phyloP scores from a whole-genome alignment of 2,329 filamentous ascomycete species.

The Coniochaeta ligniaria region DNA sequence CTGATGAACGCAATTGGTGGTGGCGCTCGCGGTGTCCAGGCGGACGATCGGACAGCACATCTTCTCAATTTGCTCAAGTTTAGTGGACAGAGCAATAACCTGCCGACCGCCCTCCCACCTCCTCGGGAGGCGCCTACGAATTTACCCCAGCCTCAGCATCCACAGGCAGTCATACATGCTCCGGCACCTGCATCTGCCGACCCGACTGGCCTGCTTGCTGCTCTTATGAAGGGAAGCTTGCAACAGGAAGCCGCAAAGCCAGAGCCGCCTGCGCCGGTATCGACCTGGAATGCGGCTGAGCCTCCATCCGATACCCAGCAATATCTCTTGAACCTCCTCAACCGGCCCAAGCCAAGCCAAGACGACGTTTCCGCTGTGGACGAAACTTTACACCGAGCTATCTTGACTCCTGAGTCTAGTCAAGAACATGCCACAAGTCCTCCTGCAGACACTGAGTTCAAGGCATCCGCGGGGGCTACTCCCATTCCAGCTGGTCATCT shows the following conservation, averaged over 20 bases:
- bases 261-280: constrained; percentile 19
- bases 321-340: constrained; percentile 79
- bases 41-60: constrained; percentile 43
- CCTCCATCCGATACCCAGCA: constrained; percentile 69
- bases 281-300: constrained; percentile 38
- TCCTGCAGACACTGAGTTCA: constrained; percentile 22
- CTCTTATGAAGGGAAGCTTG: constrained; percentile 51
- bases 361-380: constrained; percentile 33
- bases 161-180: constrained; percentile 38
- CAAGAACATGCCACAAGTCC: not conserved
- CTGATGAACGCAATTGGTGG: constrained; percentile 44
- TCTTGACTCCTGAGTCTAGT: constrained; percentile 32
- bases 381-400: constrained; percentile 34
- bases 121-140: constrained; percentile 15
- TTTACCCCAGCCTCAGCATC: constrained; percentile 13
- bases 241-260: constrained; percentile 36
- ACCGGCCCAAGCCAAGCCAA: constrained; percentile 64
- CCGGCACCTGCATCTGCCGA: constrained; percentile 50
- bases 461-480: constrained; percentile 12
- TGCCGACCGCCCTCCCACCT: constrained; percentile 12
- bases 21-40: constrained; percentile 15
- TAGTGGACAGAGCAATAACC: constrained; percentile 28
- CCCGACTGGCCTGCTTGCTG: constrained; percentile 50
- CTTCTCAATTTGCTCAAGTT: constrained; percentile 58
- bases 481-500: constrained; percentile 5